Percentiles rank a stretch among this genome's conserved stretches.
These are phyloP conservation scores for Avena sativa DNA, from an alignment of 176 grass and related monocot species.

Conservation along the genomic window DNA sequence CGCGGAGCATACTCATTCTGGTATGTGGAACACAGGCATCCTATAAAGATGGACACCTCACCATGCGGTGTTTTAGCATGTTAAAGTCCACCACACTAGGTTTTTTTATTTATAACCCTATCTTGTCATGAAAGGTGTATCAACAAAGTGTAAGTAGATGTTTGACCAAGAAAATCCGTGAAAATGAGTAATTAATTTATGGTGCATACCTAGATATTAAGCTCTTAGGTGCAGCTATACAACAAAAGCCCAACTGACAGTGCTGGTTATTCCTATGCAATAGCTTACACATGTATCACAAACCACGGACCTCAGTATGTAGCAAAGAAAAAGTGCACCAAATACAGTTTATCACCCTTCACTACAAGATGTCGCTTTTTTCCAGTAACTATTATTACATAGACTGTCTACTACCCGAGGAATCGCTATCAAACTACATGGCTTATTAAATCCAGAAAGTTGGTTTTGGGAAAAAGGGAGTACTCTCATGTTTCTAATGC, in stretches of 20 bases:
- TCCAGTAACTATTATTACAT: neutral
- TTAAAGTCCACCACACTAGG: neutral
- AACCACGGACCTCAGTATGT: neutral
- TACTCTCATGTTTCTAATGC: neutral
- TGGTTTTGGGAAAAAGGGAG: slow-evolving; percentile 1
- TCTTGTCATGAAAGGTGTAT: no score
- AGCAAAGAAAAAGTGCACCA: neutral
- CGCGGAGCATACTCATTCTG: slow-evolving; percentile 3
- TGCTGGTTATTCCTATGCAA: neutral
- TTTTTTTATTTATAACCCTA: no score
- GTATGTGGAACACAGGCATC: neutral
- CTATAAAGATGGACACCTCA: neutral
- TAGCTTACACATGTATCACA: neutral
- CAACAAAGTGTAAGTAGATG: neutral
- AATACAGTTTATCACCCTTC: neutral
- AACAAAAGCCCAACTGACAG: neutral
- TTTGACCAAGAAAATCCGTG: neutral
- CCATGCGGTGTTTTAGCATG: neutral
- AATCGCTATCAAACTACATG: neutral
- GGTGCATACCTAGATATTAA: neutral
- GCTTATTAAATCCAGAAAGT: neutral
- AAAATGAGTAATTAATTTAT: neutral
- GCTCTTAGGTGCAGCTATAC: neutral
- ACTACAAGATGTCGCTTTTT: no score
- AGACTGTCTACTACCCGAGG: neutral